Base-by-base conservation (phyloP, 177 flowering plant genomes). In the Vitis hybrid region DNA sequence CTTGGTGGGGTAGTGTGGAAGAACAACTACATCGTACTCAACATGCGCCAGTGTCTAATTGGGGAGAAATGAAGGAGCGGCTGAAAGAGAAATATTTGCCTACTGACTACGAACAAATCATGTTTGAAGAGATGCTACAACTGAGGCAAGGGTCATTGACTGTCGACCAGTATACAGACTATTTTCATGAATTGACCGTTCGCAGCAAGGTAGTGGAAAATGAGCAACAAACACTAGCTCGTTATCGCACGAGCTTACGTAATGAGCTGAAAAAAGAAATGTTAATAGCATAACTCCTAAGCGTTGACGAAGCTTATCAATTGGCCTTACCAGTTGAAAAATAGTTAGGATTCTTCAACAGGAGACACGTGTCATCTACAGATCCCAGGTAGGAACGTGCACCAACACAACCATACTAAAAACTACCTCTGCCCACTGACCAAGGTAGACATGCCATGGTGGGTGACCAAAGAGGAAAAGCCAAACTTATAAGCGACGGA, bases 31-130 rank as follows among this genome's bases (percentile, higher is more conserved):
- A 18, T 17, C 20, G 65, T 62, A 62, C 65, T 35, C 65, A 18
- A 12, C 5, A 52, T 12, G 18, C 65, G 3, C 7, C 11, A 35
- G 7, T 62, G 4, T 62, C 51, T 35, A 62, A 62, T 15, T 62
- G 65, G 65, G 65, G 12, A 35, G 65, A 62, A n/a, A 62, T 62
- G 52, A 62, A 62, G 51, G 65, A 62, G 18, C 1, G 51, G 3
- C 2, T 62, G 18, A 62, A 62, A n/a, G 65, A 62, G 11, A 35
- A 62, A 62, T 24, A 60, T 60, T 60, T 60, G 0, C 46, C 14
- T 9, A 30, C 30, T 13, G 15, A 60, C 15, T 60, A 24, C 24
- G 24, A 24, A 24, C 24, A 24, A 24, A 24, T 24, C 24, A 24
- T 24, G 24, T 2, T 24, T 24, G 24, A 24, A 24, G 24, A 24